Conservation (phyloP, 306 rosid species). For the Pyrus communis region DNA sequence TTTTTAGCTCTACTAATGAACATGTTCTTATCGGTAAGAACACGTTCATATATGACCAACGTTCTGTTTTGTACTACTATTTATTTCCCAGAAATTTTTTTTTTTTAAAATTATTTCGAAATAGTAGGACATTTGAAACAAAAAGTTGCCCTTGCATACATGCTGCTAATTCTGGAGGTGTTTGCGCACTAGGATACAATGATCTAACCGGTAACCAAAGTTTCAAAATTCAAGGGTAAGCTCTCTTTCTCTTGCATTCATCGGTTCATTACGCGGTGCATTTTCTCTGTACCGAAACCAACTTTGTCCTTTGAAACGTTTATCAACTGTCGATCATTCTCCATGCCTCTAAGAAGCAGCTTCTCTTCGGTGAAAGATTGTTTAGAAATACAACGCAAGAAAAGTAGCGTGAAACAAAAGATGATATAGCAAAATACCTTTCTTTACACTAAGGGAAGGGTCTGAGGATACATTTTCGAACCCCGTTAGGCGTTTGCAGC, state of each 20-base stretch:
- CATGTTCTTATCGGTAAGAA: rapidly evolving
- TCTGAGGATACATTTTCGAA: not conserved
- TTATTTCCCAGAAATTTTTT: no score
- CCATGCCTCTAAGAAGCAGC: slow-evolving; percentile 92
- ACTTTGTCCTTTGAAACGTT: slow-evolving; percentile 81
- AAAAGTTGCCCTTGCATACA: no score
- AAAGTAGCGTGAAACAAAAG: not conserved
- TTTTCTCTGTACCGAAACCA: slow-evolving; percentile 91
- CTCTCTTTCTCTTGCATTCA: slow-evolving; percentile 71
- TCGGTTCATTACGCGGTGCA: slow-evolving; percentile 71
- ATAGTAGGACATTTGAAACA: no score
- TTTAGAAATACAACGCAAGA: not conserved
- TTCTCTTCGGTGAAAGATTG: slow-evolving; percentile 64
- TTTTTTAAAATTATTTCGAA: no score
- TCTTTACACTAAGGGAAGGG: not conserved
- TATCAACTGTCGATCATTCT: slow-evolving; percentile 75
- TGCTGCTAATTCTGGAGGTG: no score
- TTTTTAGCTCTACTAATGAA: no score
- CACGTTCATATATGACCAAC: no score
- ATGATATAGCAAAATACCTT: not conserved
- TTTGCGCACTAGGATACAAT: no score
- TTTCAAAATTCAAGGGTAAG: not conserved
- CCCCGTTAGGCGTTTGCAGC: not conserved
- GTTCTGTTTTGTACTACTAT: no score
- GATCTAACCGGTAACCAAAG: no score